Base-by-base conservation (phyloP, 345 rosid species). In the Nephelium lappaceum region DNA sequence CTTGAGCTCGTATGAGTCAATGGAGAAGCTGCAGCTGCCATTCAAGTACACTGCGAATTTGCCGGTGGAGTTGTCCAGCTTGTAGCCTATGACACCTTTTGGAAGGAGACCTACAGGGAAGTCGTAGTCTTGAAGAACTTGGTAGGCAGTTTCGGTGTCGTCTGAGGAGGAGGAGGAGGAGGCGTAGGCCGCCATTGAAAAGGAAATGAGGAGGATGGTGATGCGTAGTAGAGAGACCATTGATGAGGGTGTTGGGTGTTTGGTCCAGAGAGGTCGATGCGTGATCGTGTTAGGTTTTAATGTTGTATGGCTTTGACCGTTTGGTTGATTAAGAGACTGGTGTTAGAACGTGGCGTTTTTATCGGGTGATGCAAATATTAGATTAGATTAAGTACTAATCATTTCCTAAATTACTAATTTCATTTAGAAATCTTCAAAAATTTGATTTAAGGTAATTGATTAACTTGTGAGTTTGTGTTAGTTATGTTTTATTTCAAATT, bases 21-120 rank as follows among this genome's bases (percentile, higher is more conserved):
- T 38, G 1, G 84, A 62, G 83, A 79, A 87, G 0, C 61, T 82
- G 71, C 93, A 89, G 43, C 73, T 41, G 6, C 77, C 81, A 21
- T 86, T 86, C 25, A 87, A 69, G 68, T 76, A 66, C 1, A 39
- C 82, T 0, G 86, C 45, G 84, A 87, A 87, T 53, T 84, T 68
- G 6, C 91, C 93, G 0, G 89, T 86, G 18, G 85, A 77, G 12
- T 4, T 49, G 80, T 87, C 80, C n/a, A 85, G 69, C 25, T 83
- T 74, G 74, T 87, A 86, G 81, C 89, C 25, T 1, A 36, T 62
- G 1, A 82, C 89, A 0, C 85, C 84, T 8, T 70, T 75, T 8
- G 88, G 89, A 18, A 89, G 86, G 45, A 89, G 74, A 49, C 89
- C 89, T 0, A 71, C 18, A 8, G 86, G 91, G 63, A 88, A 81